These are phyloP conservation scores for Stentor coeruleus DNA, from an alignment of 73 alveolate species.

Conservation along the genomic window DNA sequence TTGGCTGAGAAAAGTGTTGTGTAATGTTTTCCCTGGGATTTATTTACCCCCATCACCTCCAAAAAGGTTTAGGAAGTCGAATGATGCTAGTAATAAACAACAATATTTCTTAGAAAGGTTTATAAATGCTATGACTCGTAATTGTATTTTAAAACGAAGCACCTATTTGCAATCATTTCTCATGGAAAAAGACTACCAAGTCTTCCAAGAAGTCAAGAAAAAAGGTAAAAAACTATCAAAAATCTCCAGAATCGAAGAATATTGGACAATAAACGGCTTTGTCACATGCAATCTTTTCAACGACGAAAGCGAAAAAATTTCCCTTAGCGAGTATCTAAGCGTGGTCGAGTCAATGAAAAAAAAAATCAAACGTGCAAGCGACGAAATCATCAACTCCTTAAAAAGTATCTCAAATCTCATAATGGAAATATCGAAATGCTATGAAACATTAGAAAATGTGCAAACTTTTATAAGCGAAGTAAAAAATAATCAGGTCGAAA, in stretches of 20 bases:
- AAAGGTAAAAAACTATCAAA: neutral
- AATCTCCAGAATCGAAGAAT: neutral
- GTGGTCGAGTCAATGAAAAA: neutral
- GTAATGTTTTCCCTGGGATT: neutral
- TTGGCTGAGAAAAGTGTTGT: conserved; percentile 16
- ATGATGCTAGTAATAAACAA: neutral
- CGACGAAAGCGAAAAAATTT: neutral
- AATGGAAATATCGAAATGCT: neutral
- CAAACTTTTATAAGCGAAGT: neutral
- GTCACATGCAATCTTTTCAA: neutral
- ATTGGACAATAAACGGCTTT: neutral
- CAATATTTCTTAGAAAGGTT: neutral
- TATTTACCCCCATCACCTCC: conserved; percentile 6
- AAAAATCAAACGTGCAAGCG: neutral
- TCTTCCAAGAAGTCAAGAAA: neutral
- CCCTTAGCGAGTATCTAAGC: neutral
- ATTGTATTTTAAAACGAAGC: neutral
- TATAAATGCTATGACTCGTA: neutral
- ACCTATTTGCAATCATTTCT: neutral
- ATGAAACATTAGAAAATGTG: neutral
- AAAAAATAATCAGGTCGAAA: neutral
- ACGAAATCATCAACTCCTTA: neutral
- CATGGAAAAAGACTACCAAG: neutral
- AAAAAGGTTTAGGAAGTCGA: neutral
- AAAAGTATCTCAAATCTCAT: neutral